Base-by-base conservation (phyloP, 768 basidiomycete species). In the Tricholoma terreum region DNA sequence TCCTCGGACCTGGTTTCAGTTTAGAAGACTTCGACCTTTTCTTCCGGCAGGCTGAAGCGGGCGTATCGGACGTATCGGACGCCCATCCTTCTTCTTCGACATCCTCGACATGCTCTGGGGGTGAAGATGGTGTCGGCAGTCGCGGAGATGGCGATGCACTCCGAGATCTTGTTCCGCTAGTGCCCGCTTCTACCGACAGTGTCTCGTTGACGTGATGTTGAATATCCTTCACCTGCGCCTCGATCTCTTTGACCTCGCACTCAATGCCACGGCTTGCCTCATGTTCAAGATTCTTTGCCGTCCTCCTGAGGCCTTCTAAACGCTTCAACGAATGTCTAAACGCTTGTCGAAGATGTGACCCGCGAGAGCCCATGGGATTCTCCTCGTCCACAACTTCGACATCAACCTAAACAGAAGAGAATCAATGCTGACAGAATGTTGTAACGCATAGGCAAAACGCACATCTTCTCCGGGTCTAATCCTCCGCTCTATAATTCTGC, bases 391-490 rank as follows among this genome's bases (percentile, higher is more conserved):
- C 70, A 19, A 89, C 80, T 49, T 85, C 80, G 17, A 89, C 86
- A 38, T 86, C 82, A 52, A 87, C 83, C 84, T 87, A 58, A 45
- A 36, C 21, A 51, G 45, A 27, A 31, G 6, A 31, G 17, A 21
- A 43, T 33, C 3, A 17, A 31, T 48, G 3, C 4, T 22, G 12
- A 31, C 34, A 40, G 2, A n/a, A 17, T 46, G 15, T 35, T 46
- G 6, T 14, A 46, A 6, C 15, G 30, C 17, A 31, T 15, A 3
- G 7, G 6, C 9, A 36, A 40, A 51, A 67, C 82, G n/a, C 55
- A 90, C 89, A 75, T 90, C 90, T 56, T 84, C 83, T 21, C 84
- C 86, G 4, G 82, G 81, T 1, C 81, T 81, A 4, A 62, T 65
- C 9, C 80, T 78, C 35, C 80, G 74, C 65, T 94, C 92, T 30